Evolutionary conservation across 2,329 filamentous ascomycete species (phyloP).

Genomic region (Penicillium sp.): DNA sequence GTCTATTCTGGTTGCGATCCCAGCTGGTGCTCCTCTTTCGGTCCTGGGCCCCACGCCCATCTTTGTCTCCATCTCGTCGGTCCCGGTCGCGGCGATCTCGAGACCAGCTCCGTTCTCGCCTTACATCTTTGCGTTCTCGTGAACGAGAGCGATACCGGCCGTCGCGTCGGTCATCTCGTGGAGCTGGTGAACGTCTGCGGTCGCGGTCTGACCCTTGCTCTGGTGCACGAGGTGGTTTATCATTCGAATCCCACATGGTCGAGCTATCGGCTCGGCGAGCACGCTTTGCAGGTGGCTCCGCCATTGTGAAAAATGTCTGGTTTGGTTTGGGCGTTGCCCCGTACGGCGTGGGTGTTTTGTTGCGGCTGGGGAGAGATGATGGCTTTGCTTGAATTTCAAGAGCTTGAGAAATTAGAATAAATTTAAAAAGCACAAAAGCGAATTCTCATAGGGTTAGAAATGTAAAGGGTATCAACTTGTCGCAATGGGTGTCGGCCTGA

Average conservation of each 20-base stretch:
- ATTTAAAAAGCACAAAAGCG: background rate
- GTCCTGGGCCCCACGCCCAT: slow-evolving; percentile 40
- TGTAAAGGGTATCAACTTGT: slow-evolving; percentile 18
- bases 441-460: background rate
- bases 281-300: slow-evolving; percentile 54
- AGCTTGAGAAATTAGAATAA: background rate
- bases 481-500: slow-evolving; percentile 9
- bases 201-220: slow-evolving; percentile 37
- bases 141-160: slow-evolving; percentile 41
- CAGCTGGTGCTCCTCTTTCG: slow-evolving; percentile 41
- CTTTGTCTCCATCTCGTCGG: slow-evolving; percentile 35
- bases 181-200: slow-evolving; percentile 36
- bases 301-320: slow-evolving; percentile 40
- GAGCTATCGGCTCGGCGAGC: slow-evolving; percentile 56
- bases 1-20: slow-evolving; percentile 39
- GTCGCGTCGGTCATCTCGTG: slow-evolving; percentile 41
- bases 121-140: slow-evolving; percentile 40
- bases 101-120: slow-evolving; percentile 45
- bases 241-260: slow-evolving; percentile 58
- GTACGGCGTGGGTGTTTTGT: slow-evolving; percentile 4
- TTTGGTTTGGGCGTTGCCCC: slow-evolving; percentile 11
- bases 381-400: background rate
- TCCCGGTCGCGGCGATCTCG: slow-evolving; percentile 41
- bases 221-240: slow-evolving; percentile 28
- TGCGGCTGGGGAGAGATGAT: background rate